These are phyloP conservation scores for Xylariaceae sp. DNA, from an alignment of 2,329 filamentous ascomycete species.

Conservation along the genomic window DNA sequence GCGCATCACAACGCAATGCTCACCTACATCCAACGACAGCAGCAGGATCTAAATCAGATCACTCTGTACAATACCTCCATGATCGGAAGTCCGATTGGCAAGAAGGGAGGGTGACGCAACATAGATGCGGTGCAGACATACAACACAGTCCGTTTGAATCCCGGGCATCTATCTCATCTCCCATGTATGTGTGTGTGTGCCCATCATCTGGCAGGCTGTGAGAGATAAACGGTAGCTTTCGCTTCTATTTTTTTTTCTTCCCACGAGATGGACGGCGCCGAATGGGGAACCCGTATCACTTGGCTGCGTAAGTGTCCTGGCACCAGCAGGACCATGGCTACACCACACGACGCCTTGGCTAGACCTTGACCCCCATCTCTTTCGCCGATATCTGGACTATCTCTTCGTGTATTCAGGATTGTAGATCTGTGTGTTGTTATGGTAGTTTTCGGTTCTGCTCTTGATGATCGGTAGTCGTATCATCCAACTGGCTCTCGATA, in stretches of 20 bases:
- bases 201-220: too few species aligned
- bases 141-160: too few species aligned
- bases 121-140: neutral
- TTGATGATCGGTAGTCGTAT: neutral
- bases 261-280: neutral
- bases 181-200: neutral
- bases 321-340: neutral
- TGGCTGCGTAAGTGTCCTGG: neutral
- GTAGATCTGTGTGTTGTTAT: too few species aligned
- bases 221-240: neutral
- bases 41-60: neutral
- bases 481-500: slow-evolving; percentile 1
- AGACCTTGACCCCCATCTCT: neutral
- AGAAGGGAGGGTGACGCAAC: neutral
- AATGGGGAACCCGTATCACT: neutral
- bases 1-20: neutral
- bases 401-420: too few species aligned
- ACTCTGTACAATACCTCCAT: neutral
- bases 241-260: neutral
- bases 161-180: too few species aligned
- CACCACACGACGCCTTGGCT: neutral
- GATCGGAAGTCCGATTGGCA: neutral
- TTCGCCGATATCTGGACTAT: neutral
- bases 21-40: neutral
- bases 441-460: neutral